Conservation (phyloP, 768 basidiomycete species). For the Leccinum imitatum region DNA sequence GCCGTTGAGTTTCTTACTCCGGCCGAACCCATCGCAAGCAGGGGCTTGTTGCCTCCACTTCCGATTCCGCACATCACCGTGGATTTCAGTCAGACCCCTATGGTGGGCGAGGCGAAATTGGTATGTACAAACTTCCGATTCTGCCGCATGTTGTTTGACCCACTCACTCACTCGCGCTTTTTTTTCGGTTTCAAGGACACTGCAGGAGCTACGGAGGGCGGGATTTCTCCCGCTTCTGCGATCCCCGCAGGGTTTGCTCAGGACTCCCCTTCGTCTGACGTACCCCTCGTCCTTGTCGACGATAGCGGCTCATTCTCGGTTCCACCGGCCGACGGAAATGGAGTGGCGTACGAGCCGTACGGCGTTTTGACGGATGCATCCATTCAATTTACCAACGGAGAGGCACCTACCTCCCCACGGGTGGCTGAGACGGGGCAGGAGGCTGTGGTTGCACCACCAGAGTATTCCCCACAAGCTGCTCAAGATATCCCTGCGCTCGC, state of each 20-base stretch:
- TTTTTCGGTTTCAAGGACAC: constrained; percentile 20
- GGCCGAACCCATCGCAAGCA: constrained; percentile 10
- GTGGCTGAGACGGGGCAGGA: constrained; percentile 3
- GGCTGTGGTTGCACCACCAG: not conserved
- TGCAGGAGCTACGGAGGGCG: constrained; percentile 22
- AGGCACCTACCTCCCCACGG: not conserved
- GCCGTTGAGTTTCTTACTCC: constrained; percentile 23
- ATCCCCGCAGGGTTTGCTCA: not conserved
- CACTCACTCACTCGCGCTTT: not conserved
- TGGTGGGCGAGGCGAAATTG: constrained; percentile 18
- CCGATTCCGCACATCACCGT: constrained; percentile 22
- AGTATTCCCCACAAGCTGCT: not conserved
- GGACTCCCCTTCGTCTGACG: constrained; percentile 13
- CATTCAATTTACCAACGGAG: constrained; percentile 5
- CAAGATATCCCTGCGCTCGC: not conserved
- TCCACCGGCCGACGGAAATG: constrained; percentile 11
- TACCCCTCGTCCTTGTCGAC: constrained; percentile 38
- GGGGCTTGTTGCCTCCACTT: constrained; percentile 10
- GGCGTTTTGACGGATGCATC: constrained; percentile 25
- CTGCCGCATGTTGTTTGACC: not conserved
- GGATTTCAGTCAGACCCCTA: constrained; percentile 30
- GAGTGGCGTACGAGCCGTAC: constrained; percentile 7
- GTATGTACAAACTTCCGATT: constrained; percentile 6
- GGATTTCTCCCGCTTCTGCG: constrained; percentile 7
- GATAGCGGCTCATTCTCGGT: constrained; percentile 27